Percentiles rank a stretch among this genome's conserved stretches.
Evolutionary conservation across 371 early-diverging fungal species (phyloP).

Genomic region (Circinella umbellata): DNA sequence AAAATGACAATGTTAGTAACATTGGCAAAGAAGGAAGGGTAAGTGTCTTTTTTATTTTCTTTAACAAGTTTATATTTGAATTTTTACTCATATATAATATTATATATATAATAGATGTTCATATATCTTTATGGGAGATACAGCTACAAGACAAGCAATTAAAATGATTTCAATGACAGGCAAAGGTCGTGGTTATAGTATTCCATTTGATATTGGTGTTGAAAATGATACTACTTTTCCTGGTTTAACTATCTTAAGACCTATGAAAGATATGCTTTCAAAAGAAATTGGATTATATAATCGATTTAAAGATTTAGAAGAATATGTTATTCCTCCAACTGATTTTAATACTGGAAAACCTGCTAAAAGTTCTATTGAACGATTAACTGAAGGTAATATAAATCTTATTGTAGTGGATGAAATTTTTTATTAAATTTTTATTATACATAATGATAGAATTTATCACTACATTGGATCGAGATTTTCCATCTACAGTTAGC

Average conservation of each 20-base stretch:
- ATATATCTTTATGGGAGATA: constrained; percentile 78
- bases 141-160: constrained; percentile 80
- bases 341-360: constrained; percentile 62
- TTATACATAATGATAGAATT: constrained; percentile 55
- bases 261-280: constrained; percentile 81
- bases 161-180: constrained; percentile 79
- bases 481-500: constrained; percentile 86
- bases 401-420: background rate
- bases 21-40: constrained; percentile 48
- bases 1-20: constrained; percentile 60
- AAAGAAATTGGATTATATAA: constrained; percentile 85
- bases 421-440: background rate
- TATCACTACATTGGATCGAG: constrained; percentile 77
- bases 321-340: constrained; percentile 48
- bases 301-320: constrained; percentile 51
- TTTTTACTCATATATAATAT: background rate
- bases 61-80: background rate
- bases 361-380: constrained; percentile 67
- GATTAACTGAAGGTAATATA: constrained; percentile 65
- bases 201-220: constrained; percentile 78
- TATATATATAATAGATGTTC: constrained; percentile 59
- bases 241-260: constrained; percentile 68
- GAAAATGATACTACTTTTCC: constrained; percentile 48
- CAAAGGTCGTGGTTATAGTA: constrained; percentile 85
- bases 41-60: constrained; percentile 9